A percentile compares a stretch with the other conserved stretches of the same genome.
phyloP scores from a whole-genome alignment of 495 filamentous ascomycete genomes.

The Penicillium cataractarum region DNA sequence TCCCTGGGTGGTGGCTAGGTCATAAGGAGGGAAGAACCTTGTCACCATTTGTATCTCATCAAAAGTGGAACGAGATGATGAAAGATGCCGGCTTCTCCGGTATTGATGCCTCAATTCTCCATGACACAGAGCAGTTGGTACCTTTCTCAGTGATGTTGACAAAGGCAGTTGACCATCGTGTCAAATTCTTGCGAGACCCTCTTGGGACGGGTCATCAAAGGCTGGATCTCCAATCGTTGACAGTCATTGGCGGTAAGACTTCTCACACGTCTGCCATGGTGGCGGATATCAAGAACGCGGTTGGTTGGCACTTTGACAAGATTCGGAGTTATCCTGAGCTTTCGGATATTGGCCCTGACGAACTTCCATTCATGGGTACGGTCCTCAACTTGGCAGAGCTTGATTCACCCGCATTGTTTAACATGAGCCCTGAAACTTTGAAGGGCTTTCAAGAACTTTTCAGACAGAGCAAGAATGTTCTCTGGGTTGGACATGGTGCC shows the following conservation, averaged over 20 bases:
- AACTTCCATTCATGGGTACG: slow-evolving; percentile 28
- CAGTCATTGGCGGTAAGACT: slow-evolving; percentile 32
- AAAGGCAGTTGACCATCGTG: slow-evolving; percentile 49
- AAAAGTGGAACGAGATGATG: slow-evolving; percentile 46
- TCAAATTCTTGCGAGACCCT: slow-evolving; percentile 37
- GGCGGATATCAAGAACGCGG: slow-evolving; percentile 12
- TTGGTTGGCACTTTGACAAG: slow-evolving; percentile 16
- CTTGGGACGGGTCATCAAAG: slow-evolving; percentile 12
- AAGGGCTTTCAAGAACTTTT: slow-evolving; percentile 36
- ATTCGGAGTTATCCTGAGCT: slow-evolving; percentile 19
- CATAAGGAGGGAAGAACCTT: slow-evolving; percentile 43
- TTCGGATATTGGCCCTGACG: slow-evolving; percentile 12
- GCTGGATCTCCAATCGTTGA: slow-evolving; percentile 22
- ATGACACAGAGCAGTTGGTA: slow-evolving; percentile 16
- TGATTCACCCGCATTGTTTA: slow-evolving; percentile 45
- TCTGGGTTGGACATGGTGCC: slow-evolving; percentile 45
- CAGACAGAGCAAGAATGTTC: slow-evolving; percentile 35
- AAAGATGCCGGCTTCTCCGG: slow-evolving; percentile 49
- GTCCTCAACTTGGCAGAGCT: slow-evolving; percentile 52
- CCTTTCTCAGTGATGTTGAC: slow-evolving; percentile 46
- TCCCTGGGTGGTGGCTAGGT: slow-evolving; percentile 59
- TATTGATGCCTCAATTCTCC: slow-evolving; percentile 40
- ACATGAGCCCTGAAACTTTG: slow-evolving; percentile 28
- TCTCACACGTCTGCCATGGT: slow-evolving; percentile 15
- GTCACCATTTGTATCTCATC: slow-evolving; percentile 36